Percentiles rank a stretch among this genome's conserved stretches.
These are phyloP conservation scores for Byssothecium circinans DNA, from an alignment of 2,329 filamentous ascomycete species.

Conservation along the genomic window DNA sequence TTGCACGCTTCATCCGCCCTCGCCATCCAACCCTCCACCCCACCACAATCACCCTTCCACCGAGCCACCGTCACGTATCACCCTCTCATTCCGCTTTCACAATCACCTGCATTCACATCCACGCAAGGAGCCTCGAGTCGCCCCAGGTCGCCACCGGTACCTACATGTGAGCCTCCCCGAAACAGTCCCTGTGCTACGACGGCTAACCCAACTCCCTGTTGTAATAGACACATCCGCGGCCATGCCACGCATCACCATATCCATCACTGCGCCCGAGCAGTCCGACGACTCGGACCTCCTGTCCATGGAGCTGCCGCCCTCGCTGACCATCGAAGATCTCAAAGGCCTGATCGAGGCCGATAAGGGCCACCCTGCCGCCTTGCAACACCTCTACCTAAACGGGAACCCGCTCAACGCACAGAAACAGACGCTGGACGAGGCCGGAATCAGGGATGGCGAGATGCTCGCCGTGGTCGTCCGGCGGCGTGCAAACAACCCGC, in stretches of 20 bases:
- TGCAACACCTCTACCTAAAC: constrained; percentile 89
- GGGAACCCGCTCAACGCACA: constrained; percentile 78
- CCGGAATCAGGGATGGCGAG: constrained; percentile 82
- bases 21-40: neutral
- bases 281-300: constrained; percentile 72
- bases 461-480: constrained; percentile 85
- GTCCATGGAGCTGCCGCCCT: constrained; percentile 77
- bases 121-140: constrained; percentile 33
- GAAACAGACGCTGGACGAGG: constrained; percentile 76
- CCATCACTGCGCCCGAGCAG: constrained; percentile 74
- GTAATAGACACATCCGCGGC: constrained; percentile 9
- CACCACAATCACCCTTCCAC: constrained; percentile 1
- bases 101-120: constrained; percentile 39
- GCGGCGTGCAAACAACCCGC: constrained; percentile 31
- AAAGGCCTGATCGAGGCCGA: constrained; percentile 89
- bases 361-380: constrained; percentile 68
- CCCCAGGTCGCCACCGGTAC: constrained; percentile 14
- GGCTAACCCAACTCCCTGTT: constrained; percentile 29
- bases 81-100: constrained; percentile 38
- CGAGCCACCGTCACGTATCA: constrained; percentile 23
- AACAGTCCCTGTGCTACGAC: constrained; percentile 41
- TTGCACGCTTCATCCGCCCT: neutral
- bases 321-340: constrained; percentile 81
- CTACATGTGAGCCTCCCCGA: constrained; percentile 40
- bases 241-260: constrained; percentile 83